Evolutionary conservation across 345 rosid species (phyloP).

Genomic region (Salix purpurea): DNA sequence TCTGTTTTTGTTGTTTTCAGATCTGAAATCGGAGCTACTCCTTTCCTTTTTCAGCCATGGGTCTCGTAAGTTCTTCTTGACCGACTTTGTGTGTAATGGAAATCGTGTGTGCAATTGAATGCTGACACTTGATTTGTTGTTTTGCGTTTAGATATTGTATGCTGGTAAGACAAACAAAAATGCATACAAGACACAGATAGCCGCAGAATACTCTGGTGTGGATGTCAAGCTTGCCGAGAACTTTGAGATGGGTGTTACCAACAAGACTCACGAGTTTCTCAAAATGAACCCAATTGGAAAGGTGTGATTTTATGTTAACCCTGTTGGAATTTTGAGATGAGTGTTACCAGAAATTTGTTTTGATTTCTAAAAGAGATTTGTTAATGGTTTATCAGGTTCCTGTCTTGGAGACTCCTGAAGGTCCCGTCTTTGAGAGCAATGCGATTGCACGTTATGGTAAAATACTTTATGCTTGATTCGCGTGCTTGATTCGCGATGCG

Average conservation of each 20-base stretch:
- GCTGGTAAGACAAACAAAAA: constrained; percentile 53
- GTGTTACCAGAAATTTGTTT: too few relatives aligned
- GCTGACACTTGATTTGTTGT: not conserved
- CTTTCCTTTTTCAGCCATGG: constrained; percentile 52
- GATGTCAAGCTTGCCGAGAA: constrained; percentile 48
- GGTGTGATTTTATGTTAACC: constrained; percentile 27
- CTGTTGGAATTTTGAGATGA: too few relatives aligned
- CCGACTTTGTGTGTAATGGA: too few relatives aligned
- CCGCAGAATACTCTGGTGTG: constrained; percentile 76
- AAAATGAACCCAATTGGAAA: constrained; percentile 94
- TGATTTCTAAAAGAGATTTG: not conserved
- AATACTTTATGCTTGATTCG: not conserved
- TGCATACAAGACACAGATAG: constrained; percentile 64
- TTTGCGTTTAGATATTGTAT: constrained; percentile 47
- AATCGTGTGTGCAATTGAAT: too few relatives aligned
- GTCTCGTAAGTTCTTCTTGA: constrained; percentile 49
- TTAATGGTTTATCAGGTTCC: constrained; percentile 52
- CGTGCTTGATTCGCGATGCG: not conserved
- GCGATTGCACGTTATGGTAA: constrained; percentile 88
- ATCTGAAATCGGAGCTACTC: constrained; percentile 43
- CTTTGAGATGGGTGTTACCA: constrained; percentile 79
- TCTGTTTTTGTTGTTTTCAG: constrained; percentile 28
- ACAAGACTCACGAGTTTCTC: constrained; percentile 74
- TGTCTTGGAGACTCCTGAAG: constrained; percentile 91
- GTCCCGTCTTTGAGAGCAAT: constrained; percentile 90